Base-by-base conservation (phyloP, 257 asterid species). In the Salvia rosmarinus region DNA sequence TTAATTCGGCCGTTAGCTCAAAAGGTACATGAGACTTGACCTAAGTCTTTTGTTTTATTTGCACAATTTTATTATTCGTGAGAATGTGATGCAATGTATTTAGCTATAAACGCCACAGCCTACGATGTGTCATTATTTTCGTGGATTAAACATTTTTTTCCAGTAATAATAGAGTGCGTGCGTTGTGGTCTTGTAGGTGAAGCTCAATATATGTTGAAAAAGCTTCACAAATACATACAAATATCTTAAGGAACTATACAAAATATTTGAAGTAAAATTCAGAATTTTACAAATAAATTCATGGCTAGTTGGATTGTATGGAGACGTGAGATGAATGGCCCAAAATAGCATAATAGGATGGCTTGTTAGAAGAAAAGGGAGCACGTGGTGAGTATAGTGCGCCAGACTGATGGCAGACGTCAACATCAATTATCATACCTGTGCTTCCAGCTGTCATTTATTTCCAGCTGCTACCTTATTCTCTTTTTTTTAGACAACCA, bases 341-440 rank as follows among this genome's bases (percentile, higher is more conserved):
- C 2, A 1, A 39, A 39, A 32, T 32, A 32, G 37, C 2, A 39
- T n/a, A 39, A 7, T 39, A 39, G 44, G 11, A 3, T 39, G 9
- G 12, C 2, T 9, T 9, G 44, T 39, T 39, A 12, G 44, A 9
- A 39, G 1, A 57, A 73, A 59, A 30, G 77, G 72, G 75, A 19
- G 85, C 89, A 83, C 78, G 87, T 85, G 86, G 74, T 64, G 82
- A 70, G 67, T 23, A 68, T 14, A 16, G 30, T 67, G 72, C 55
- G 82, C 82, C 85, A 77, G 58, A 19, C 72, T 28, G 56, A 74
- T 40, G 19, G 66, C 74, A 75, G 85, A 83, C 87, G 83, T 85
- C 90, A 80, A 74, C 80, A 71, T 85, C 90, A 78, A 40, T 64
- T 63, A 64, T 66, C 19, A 23, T 44, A 32, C 13, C 8, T 39